Evolutionary conservation across 768 basidiomycete genomes (phyloP).

Genomic region (Suillus variegatus): DNA sequence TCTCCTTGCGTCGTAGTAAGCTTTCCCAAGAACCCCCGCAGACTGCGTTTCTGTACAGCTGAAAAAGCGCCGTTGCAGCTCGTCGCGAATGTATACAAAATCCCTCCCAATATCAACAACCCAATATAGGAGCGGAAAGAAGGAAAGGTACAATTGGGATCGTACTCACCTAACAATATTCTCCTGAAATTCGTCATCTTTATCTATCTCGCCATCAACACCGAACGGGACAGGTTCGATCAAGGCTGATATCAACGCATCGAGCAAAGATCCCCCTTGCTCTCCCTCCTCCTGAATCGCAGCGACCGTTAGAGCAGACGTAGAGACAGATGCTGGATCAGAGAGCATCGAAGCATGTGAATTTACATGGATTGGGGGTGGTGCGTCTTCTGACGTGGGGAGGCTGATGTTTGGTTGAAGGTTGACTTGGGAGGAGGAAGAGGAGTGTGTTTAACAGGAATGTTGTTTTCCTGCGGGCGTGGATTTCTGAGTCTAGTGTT

Average conservation of each 20-base stretch:
- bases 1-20: neutral
- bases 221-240: neutral
- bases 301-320: neutral
- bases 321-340: slow-evolving; percentile 20
- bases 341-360: neutral
- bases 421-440: neutral
- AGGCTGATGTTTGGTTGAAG: slow-evolving; percentile 20
- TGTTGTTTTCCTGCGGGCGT: neutral
- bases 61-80: neutral
- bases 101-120: neutral
- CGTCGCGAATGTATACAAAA: neutral
- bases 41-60: neutral
- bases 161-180: neutral
- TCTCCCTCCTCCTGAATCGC: neutral
- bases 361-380: slow-evolving; percentile 51
- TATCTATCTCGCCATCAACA: neutral
- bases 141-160: neutral
- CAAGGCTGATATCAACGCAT: neutral
- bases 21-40: neutral
- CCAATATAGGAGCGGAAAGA: neutral
- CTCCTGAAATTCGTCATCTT: slow-evolving; percentile 41
- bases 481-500: neutral
- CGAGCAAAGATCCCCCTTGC: neutral
- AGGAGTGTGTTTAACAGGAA: neutral
- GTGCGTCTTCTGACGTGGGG: slow-evolving; percentile 26